Conservation (phyloP, 371 early-diverging fungal genomes). For the Saksenaea vasiformis region DNA sequence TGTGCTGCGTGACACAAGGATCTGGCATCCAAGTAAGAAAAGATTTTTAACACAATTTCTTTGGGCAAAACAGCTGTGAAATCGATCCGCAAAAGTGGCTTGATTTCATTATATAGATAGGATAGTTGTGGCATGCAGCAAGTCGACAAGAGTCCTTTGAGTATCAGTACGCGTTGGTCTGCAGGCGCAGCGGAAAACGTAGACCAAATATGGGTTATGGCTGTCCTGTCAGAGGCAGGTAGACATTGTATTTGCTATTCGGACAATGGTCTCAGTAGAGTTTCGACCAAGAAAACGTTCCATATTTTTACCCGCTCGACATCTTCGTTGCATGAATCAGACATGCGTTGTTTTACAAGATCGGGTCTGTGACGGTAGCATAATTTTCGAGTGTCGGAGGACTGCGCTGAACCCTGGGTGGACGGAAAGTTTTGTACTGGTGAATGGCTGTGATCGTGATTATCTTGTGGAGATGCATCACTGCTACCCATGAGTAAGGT, state of each 20-base stretch:
- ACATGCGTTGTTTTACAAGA: conserved; percentile 22
- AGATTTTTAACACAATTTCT: conserved; percentile 78
- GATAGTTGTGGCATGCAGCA: conserved; percentile 85
- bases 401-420: not conserved
- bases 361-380: conserved; percentile 40
- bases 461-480: not conserved
- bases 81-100: conserved; percentile 80
- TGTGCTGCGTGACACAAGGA: conserved; percentile 92
- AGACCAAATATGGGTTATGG: conserved; percentile 63
- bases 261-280: not conserved
- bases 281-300: not conserved
- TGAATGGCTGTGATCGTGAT: not conserved
- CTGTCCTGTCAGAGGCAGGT: conserved; percentile 45
- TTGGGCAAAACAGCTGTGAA: conserved; percentile 73
- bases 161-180: conserved; percentile 60
- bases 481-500: not conserved
- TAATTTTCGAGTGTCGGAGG: not conserved
- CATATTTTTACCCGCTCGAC: conserved; percentile 15
- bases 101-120: conserved; percentile 66
- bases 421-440: not conserved
- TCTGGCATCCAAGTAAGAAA: conserved; percentile 89
- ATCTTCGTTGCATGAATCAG: conserved; percentile 23
- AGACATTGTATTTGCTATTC: conserved; percentile 48
- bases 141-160: conserved; percentile 69
- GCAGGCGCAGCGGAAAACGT: conserved; percentile 61